Evolutionary conservation across 2,329 filamentous ascomycete genomes (phyloP).

Genomic region (Xylaria sp.): DNA sequence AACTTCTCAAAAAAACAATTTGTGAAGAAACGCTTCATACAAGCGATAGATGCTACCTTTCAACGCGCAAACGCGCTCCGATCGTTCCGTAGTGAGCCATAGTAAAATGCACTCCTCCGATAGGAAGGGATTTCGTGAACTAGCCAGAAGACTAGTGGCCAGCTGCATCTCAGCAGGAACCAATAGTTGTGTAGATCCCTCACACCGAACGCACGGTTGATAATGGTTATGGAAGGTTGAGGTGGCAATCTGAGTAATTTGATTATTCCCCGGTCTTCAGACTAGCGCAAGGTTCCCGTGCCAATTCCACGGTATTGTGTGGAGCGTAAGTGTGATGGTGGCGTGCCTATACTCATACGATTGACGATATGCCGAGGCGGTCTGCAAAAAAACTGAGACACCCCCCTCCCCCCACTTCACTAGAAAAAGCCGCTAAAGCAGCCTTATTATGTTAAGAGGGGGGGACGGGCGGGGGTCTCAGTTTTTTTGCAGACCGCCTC

Average conservation of each 20-base stretch:
- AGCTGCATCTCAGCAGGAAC: conserved; percentile 15
- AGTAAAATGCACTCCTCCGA: background rate
- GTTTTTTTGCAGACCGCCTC: too few relatives aligned
- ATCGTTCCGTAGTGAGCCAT: background rate
- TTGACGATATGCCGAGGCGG: background rate
- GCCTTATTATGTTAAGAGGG: too few relatives aligned
- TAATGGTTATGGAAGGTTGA: conserved; percentile 19
- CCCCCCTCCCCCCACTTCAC: too few relatives aligned
- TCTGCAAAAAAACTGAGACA: too few relatives aligned
- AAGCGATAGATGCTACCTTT: background rate
- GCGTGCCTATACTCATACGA: background rate
- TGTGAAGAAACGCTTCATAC: background rate
- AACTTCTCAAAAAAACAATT: too few relatives aligned
- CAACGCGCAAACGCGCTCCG: background rate
- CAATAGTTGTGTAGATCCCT: conserved; percentile 27
- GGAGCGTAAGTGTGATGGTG: background rate
- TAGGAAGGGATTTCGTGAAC: background rate
- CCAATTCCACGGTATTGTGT: background rate
- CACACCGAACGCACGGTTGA: conserved; percentile 10
- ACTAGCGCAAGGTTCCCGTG: conserved; percentile 18
- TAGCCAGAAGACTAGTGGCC: background rate
- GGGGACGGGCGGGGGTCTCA: too few relatives aligned
- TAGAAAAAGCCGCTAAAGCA: too few relatives aligned
- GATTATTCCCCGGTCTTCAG: background rate
- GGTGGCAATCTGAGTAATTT: conserved; percentile 1